A percentile compares a stretch with the other conserved stretches of the same genome.
These are phyloP conservation scores for Ambispora gerdemannii DNA, from an alignment of 192 early-diverging fungal genomes.

Conservation along the genomic window DNA sequence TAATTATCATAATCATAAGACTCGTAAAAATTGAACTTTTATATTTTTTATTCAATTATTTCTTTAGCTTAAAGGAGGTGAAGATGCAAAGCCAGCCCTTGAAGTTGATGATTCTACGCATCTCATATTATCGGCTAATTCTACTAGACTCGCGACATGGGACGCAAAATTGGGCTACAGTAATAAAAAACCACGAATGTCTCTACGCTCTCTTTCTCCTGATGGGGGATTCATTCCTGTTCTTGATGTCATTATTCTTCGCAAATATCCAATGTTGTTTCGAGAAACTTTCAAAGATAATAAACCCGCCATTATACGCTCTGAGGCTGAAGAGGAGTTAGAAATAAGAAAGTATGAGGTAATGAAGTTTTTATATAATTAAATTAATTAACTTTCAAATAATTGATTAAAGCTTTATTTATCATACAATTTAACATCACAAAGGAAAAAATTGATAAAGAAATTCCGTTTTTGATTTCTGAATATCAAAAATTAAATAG, in stretches of 20 bases:
- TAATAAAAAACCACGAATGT: slow-evolving; percentile 24
- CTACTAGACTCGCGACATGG: slow-evolving; percentile 53
- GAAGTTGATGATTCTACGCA: slow-evolving; percentile 36
- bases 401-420: too few relatives aligned
- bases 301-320: slow-evolving; percentile 34
- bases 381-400: too few relatives aligned
- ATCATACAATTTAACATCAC: too few relatives aligned
- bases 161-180: slow-evolving; percentile 55
- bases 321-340: slow-evolving; percentile 51
- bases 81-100: slow-evolving; percentile 38
- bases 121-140: slow-evolving; percentile 49
- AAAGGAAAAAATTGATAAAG: too few relatives aligned
- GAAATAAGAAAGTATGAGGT: slow-evolving; percentile 38
- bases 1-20: slow-evolving; percentile 11
- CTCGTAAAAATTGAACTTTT: background rate
- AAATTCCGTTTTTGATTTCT: too few relatives aligned
- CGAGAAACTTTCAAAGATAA: slow-evolving; percentile 46
- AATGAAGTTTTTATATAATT: slow-evolving; percentile 17
- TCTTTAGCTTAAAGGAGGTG: slow-evolving; percentile 33
- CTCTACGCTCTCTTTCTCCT: slow-evolving; percentile 34
- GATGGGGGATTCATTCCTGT: slow-evolving; percentile 58
- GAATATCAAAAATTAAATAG: too few relatives aligned
- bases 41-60: background rate
- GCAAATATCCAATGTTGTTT: slow-evolving; percentile 49
- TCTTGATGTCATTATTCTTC: slow-evolving; percentile 55